Conservation (phyloP, 179 eudicot genomes). For the Amaranthus tricolor region DNA sequence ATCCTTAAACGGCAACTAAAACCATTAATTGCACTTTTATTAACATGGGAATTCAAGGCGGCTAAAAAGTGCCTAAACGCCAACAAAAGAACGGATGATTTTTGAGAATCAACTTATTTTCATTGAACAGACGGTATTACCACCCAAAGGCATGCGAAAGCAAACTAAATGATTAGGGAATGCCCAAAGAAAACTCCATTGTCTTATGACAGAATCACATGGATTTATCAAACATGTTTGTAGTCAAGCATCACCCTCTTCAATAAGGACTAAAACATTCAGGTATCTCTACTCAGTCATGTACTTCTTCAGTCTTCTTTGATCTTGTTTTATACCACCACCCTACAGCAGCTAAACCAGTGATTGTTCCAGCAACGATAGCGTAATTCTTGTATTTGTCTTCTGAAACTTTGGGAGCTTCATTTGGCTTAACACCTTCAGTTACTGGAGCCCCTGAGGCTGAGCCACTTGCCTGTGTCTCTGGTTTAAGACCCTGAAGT, state of each 20-base stretch:
- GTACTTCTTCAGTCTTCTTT: slow-evolving; percentile 76
- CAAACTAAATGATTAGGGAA: slow-evolving; percentile 8
- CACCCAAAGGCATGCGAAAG: slow-evolving; percentile 19
- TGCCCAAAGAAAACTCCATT: slow-evolving; percentile 9
- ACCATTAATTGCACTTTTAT: too few species aligned
- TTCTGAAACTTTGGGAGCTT: slow-evolving; percentile 52
- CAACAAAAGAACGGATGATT: slow-evolving; percentile 15
- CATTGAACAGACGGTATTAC: slow-evolving; percentile 11
- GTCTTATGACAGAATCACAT: slow-evolving; percentile 18
- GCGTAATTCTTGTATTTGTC: slow-evolving; percentile 82
- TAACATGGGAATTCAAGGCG: neutral
- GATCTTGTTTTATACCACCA: slow-evolving; percentile 58
- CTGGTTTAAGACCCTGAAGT: slow-evolving; percentile 60
- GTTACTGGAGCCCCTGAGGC: slow-evolving; percentile 46
- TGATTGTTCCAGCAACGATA: slow-evolving; percentile 63
- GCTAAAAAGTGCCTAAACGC: neutral
- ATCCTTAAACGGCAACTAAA: too few species aligned
- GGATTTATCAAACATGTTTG: slow-evolving; percentile 23
- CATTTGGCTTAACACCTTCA: slow-evolving; percentile 49
- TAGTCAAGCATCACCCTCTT: slow-evolving; percentile 14
- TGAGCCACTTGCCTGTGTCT: slow-evolving; percentile 35
- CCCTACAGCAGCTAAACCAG: slow-evolving; percentile 54
- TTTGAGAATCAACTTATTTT: slow-evolving; percentile 12
- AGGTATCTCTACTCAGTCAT: slow-evolving; percentile 36
- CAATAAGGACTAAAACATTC: slow-evolving; percentile 3